phyloP scores from a whole-genome alignment of 164 flowering plant species.

The Kalanchoe fedtschenkoi region DNA sequence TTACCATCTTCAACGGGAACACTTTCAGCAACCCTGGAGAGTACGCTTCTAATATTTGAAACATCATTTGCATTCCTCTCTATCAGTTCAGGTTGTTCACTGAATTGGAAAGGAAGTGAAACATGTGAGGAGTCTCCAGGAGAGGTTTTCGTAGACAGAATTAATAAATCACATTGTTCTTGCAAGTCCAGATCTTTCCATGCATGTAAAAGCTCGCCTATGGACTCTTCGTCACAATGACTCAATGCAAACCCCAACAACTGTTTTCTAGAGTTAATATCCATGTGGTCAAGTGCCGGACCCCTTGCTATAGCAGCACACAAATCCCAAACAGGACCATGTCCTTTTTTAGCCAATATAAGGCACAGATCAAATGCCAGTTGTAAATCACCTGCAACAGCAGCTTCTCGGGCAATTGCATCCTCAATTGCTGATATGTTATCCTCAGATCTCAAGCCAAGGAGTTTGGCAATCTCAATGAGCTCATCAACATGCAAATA shows the following conservation, averaged over 20 bases:
- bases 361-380: slow-evolving; percentile 90
- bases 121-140: slow-evolving; percentile 22
- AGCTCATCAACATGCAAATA: slow-evolving; percentile 89
- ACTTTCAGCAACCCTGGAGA: slow-evolving; percentile 43
- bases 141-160: slow-evolving; percentile 33
- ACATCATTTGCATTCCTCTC: slow-evolving; percentile 20
- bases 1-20: slow-evolving; percentile 31
- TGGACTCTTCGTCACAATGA: slow-evolving; percentile 90
- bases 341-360: slow-evolving; percentile 72
- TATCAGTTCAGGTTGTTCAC: slow-evolving; percentile 22
- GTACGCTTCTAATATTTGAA: slow-evolving; percentile 21
- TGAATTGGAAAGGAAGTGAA: slow-evolving; percentile 9
- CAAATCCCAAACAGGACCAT: slow-evolving; percentile 86
- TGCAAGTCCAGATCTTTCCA: slow-evolving; percentile 97
- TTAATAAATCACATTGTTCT: slow-evolving; percentile 62
- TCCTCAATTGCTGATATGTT: slow-evolving; percentile 82
- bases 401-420: slow-evolving; percentile 98
- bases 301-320: slow-evolving; percentile 98
- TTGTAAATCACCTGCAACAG: slow-evolving; percentile 89
- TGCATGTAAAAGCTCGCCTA: slow-evolving; percentile 73
- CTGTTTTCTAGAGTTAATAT: slow-evolving; percentile 59
- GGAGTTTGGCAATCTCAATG: slow-evolving; percentile 81
- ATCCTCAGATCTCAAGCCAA: slow-evolving; percentile 72
- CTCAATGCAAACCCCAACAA: slow-evolving; percentile 86
- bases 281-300: slow-evolving; percentile 80